phyloP scores from a whole-genome alignment of 169 alveolate species.

The Condylostoma magnum region DNA sequence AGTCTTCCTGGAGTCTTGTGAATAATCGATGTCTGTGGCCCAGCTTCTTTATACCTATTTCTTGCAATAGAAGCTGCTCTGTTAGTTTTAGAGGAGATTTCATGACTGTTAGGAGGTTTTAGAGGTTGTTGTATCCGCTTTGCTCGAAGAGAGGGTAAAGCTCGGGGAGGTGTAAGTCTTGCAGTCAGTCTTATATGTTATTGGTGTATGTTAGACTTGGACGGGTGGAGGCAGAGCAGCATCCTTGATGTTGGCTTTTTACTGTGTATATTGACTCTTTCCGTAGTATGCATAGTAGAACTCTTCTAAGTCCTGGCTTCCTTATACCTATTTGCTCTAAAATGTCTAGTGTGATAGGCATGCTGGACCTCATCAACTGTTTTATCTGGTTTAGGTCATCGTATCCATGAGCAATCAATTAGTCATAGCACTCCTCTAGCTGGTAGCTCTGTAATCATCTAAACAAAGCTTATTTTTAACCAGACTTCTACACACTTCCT shows the following conservation, averaged over 20 bases:
- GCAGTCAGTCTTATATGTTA: too few relatives aligned
- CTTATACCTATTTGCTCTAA: neutral
- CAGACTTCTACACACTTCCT: neutral
- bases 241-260: too few relatives aligned
- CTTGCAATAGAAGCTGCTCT: constrained; percentile 1
- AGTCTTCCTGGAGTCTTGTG: neutral
- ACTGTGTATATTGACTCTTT: too few relatives aligned
- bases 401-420: neutral
- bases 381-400: constrained; percentile 15
- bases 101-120: too few relatives aligned
- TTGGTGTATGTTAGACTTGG: too few relatives aligned
- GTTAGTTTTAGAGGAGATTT: too few relatives aligned
- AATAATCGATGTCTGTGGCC: constrained; percentile 17
- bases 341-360: constrained; percentile 3
- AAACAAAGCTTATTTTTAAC: neutral
- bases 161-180: too few relatives aligned
- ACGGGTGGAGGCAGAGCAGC: too few relatives aligned
- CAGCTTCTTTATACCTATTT: neutral
- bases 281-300: too few relatives aligned
- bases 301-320: constrained; percentile 2
- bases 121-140: too few relatives aligned
- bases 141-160: too few relatives aligned
- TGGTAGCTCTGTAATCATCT: neutral
- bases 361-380: neutral
- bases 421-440: neutral